Conservation (phyloP, 2,329 filamentous ascomycete genomes). For the Fusarium veterinarium region DNA sequence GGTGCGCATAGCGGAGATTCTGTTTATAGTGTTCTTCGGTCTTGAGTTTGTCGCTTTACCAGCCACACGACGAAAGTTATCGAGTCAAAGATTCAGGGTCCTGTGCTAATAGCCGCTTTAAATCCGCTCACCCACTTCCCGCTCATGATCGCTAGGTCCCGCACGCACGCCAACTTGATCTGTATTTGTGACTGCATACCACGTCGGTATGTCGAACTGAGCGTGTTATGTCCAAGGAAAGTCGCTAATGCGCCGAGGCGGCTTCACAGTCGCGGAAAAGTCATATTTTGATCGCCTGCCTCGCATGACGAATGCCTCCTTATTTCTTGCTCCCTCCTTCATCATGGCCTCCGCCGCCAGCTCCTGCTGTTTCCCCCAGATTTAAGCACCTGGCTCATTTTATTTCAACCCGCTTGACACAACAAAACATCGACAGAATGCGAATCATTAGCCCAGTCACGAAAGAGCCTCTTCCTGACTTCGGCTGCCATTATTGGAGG, state of each 20-base stretch:
- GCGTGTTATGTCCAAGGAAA: not conserved
- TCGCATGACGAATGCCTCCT: not conserved
- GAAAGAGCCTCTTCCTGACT: not conserved
- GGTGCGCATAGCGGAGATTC: not conserved
- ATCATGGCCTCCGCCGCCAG: not conserved
- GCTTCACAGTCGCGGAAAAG: fast-evolving
- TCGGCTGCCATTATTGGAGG: not conserved
- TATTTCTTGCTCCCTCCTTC: not conserved
- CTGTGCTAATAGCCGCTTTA: constrained; percentile 11
- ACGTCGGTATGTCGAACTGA: too few relatives aligned
- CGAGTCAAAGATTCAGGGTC: constrained; percentile 6
- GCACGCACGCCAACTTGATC: not conserved
- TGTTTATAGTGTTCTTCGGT: not conserved
- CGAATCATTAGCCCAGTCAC: not conserved
- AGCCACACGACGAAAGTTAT: not conserved
- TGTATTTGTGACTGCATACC: not conserved
- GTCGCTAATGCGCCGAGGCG: fast-evolving
- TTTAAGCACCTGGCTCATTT: not conserved
- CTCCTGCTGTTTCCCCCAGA: not conserved
- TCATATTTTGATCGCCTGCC: not conserved
- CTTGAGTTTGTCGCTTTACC: too few relatives aligned
- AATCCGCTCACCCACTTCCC: constrained; percentile 6
- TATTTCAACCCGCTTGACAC: not conserved
- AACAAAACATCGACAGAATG: not conserved
- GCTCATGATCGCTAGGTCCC: not conserved